phyloP scores from a whole-genome alignment of 305 asterid genomes.

The Fraxinus paxiana region DNA sequence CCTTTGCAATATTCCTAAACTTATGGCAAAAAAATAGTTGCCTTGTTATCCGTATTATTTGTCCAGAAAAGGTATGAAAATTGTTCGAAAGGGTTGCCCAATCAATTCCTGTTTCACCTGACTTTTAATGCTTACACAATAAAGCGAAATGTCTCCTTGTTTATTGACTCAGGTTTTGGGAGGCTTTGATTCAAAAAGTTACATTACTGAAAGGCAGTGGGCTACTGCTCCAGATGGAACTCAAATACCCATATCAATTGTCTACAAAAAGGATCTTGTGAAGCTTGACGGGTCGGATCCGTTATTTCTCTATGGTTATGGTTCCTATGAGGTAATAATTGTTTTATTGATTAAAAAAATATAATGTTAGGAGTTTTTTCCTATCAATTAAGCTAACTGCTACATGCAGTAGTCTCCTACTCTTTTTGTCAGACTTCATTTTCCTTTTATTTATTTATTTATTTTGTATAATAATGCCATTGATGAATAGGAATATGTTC shows the following conservation, averaged over 20 bases:
- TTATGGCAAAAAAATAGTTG: neutral
- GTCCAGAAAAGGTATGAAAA: neutral
- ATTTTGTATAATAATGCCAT: neutral
- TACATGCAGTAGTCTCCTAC: neutral
- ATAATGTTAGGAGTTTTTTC: slow-evolving; percentile 3
- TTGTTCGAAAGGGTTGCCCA: neutral
- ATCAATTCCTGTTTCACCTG: neutral
- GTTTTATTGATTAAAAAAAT: neutral
- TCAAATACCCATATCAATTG: slow-evolving; percentile 73
- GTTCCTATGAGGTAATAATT: slow-evolving; percentile 85
- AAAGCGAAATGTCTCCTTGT: slow-evolving; percentile 9
- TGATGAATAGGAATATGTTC: neutral
- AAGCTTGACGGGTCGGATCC: slow-evolving; percentile 92
- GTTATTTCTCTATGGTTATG: slow-evolving; percentile 86
- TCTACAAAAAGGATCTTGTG: slow-evolving; percentile 67
- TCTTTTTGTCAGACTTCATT: neutral
- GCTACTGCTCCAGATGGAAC: slow-evolving; percentile 85
- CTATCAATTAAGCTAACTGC: neutral
- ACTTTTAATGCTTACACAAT: neutral
- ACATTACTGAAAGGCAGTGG: slow-evolving; percentile 82
- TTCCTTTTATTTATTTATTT: neutral
- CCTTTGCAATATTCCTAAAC: neutral
- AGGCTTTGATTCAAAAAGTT: slow-evolving; percentile 76
- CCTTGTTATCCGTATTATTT: neutral
- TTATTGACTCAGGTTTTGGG: slow-evolving; percentile 65